A percentile compares a stretch with the other conserved stretches of the same genome.
Conservation (phyloP, 495 filamentous ascomycete species). For the Aspergillus panamensis region DNA sequence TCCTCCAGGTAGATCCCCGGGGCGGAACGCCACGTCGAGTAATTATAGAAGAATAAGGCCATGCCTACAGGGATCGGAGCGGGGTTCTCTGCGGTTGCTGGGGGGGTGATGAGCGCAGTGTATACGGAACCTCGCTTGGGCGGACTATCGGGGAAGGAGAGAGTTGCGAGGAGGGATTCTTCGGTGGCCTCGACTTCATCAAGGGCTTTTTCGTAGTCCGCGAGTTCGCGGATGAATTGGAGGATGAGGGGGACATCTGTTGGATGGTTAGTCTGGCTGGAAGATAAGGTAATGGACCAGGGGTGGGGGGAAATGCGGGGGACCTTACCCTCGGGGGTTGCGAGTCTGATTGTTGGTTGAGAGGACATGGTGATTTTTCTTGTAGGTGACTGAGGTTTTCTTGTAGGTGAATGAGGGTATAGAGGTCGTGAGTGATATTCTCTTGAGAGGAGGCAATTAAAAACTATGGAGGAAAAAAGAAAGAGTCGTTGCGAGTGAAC, state of each 20-base stretch:
- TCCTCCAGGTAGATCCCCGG: conserved; percentile 96
- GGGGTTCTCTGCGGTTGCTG: conserved; percentile 27
- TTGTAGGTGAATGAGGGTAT: too few relatives aligned
- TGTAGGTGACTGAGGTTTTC: too few relatives aligned
- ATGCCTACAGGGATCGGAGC: conserved; percentile 48
- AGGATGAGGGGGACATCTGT: conserved; percentile 81
- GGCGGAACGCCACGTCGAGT: conserved; percentile 78
- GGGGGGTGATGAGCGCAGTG: conserved; percentile 41
- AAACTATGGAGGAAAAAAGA: too few relatives aligned
- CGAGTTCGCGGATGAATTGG: conserved; percentile 79
- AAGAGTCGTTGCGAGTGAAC: too few relatives aligned
- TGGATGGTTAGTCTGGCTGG: neutral
- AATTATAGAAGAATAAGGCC: conserved; percentile 70
- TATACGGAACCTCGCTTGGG: conserved; percentile 41
- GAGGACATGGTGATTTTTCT: conserved; percentile 27
- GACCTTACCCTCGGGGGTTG: conserved; percentile 42
- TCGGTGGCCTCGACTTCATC: conserved; percentile 77
- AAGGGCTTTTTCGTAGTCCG: conserved; percentile 73
- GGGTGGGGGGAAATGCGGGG: neutral
- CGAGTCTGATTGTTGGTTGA: conserved; percentile 46
- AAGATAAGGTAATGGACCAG: neutral
- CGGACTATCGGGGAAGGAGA: conserved; percentile 63
- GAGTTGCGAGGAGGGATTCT: conserved; percentile 64
- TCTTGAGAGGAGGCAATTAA: too few relatives aligned
- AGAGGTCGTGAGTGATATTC: too few relatives aligned